A percentile compares a stretch with the other conserved stretches of the same genome.
Conservation (phyloP, 1,284 basidiomycete genomes). For the Trichosporon inkin region DNA sequence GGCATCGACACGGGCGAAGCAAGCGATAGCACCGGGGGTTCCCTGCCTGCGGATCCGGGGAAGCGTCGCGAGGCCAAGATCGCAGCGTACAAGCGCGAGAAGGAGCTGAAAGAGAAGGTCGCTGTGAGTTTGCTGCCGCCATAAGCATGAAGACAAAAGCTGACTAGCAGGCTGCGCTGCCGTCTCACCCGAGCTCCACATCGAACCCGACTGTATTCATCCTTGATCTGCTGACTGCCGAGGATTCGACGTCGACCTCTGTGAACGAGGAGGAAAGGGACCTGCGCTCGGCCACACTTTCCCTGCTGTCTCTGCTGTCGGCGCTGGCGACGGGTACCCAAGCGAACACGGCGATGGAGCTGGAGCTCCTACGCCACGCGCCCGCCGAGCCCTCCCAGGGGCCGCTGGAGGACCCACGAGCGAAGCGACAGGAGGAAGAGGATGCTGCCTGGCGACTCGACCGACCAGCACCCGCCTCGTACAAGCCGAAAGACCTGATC, state of each 20-base stretch:
- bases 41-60: conserved; percentile 60
- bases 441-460: conserved; percentile 77
- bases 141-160: not conserved
- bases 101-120: conserved; percentile 65
- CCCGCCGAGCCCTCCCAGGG: conserved; percentile 17
- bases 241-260: conserved; percentile 32
- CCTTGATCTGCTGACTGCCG: conserved; percentile 29
- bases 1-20: conserved; percentile 50
- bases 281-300: conserved; percentile 62
- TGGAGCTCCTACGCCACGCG: conserved; percentile 55
- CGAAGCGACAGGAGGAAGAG: conserved; percentile 35
- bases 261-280: conserved; percentile 56
- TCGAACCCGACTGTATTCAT: conserved; percentile 35
- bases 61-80: conserved; percentile 79
- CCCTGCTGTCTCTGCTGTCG: conserved; percentile 69
- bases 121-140: conserved; percentile 54
- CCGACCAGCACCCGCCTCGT: conserved; percentile 30
- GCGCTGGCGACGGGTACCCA: conserved; percentile 66
- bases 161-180: conserved; percentile 55
- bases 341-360: conserved; percentile 67
- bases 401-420: conserved; percentile 51
- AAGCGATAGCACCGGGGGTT: conserved; percentile 49
- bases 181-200: conserved; percentile 51
- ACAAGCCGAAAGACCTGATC: conserved; percentile 58
- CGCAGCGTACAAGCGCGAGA: conserved; percentile 76